Base-by-base conservation (phyloP, 1,139 yeast genomes). In the Debaryomyces singareniensis region DNA sequence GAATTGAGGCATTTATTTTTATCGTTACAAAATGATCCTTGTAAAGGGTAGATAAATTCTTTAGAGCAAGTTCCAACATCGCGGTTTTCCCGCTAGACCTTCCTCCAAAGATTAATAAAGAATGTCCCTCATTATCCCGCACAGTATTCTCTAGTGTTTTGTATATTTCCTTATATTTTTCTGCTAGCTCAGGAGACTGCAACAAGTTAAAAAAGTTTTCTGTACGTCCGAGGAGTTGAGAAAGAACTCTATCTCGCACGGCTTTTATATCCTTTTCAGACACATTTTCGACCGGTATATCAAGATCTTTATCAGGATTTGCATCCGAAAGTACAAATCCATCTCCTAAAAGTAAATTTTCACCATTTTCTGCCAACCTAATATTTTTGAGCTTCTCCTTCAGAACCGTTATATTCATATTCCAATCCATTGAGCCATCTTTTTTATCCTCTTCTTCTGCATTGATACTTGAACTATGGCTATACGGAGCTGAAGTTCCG, bases 81-180 rank as follows among this genome's bases (percentile, higher is more conserved):
- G 74, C 57, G 0, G 93, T 68, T 50, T 91, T 91, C 0, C 95
- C 96, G 4, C 77, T 61, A 1, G 83, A 75, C 28, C 89, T 59
- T 0, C 96, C 89, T 0, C 98, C 98, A 28, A 86, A 68, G 1
- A 91, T 36, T 7, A 89, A 59, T 6, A 80, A 75, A 1, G 96
- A 87, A 47, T 84, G 87, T 4, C 95, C 91, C 42, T 86, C 94
- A 23, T 74, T 71, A 38, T 75, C 75, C 12, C 62, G 56, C 1
- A 89, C 67, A 0, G 95, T 80, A 39, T 78, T 78, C 35, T 75
- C 75, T 35, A 89, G 51, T 42, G 83, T 52, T 10, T 62, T 57
- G 37, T 70, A 71, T 2, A 87, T 49, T 36, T 79, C 80, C 2
- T 55, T 41, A 39, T 61, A 61, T 32, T 65, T 65, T 2, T 51